phyloP scores from a whole-genome alignment of 345 rosid genomes.

The Eucalyptus sp. region DNA sequence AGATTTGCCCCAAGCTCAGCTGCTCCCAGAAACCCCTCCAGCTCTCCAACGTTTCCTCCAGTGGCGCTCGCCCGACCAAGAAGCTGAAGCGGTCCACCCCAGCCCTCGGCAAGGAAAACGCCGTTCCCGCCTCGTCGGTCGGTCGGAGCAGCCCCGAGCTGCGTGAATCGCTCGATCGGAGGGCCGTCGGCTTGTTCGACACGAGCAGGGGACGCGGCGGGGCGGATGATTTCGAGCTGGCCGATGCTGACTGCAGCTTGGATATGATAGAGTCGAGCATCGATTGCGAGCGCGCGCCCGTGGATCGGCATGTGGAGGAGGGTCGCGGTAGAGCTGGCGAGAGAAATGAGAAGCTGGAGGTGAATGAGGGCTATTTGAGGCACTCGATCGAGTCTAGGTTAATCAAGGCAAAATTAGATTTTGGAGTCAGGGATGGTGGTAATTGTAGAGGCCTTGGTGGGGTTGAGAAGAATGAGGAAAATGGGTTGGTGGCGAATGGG shows the following conservation, averaged over 20 bases:
- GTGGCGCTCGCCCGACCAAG: neutral
- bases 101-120: neutral
- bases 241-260: conserved; percentile 30
- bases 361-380: conserved; percentile 7
- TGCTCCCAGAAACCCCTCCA: neutral
- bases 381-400: neutral
- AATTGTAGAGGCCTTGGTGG: neutral
- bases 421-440: neutral
- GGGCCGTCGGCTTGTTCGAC: neutral
- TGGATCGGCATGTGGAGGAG: neutral
- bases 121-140: neutral
- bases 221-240: neutral
- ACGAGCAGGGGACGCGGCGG: neutral
- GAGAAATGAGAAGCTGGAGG: conserved; percentile 6
- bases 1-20: neutral
- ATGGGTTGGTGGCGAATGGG: conserved; percentile 1
- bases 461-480: neutral
- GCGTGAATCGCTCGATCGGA: neutral
- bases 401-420: neutral
- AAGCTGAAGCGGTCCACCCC: neutral
- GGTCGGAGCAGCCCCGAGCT: neutral
- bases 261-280: conserved; percentile 59
- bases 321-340: neutral
- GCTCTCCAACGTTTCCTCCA: neutral
- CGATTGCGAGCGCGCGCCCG: conserved; percentile 13